These are phyloP conservation scores for Elsinoe ampelina DNA, from an alignment of 2,329 filamentous ascomycete genomes.

Conservation along the genomic window DNA sequence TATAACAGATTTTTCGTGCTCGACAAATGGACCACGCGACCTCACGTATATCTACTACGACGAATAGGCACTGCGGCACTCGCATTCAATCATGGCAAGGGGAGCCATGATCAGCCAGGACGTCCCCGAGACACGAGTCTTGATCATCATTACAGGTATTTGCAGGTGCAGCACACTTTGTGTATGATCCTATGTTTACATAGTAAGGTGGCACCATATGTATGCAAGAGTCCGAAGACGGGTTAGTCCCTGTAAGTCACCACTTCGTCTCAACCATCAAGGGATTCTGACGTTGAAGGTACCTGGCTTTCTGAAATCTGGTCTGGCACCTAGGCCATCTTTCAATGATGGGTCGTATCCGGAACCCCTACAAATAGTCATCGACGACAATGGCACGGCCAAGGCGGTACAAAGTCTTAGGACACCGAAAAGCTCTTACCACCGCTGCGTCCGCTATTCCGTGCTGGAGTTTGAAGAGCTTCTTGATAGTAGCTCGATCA, in stretches of 20 bases:
- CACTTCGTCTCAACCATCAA: not conserved
- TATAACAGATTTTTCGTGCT: too few species aligned
- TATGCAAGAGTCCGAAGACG: slow-evolving; percentile 74
- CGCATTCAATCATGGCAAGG: not conserved
- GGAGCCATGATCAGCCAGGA: not conserved
- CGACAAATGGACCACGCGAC: too few species aligned
- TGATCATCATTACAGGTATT: slow-evolving; percentile 79
- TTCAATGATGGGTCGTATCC: slow-evolving; percentile 70
- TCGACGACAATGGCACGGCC: slow-evolving; percentile 39
- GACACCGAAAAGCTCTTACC: slow-evolving; percentile 71
- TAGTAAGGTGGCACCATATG: slow-evolving; percentile 63
- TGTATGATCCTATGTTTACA: not conserved
- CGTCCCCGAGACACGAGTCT: slow-evolving; percentile 63
- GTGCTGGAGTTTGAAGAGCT: slow-evolving; percentile 77
- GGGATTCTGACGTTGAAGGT: slow-evolving; percentile 25
- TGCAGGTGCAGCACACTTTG: slow-evolving; percentile 25
- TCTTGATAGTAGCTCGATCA: slow-evolving; percentile 84
- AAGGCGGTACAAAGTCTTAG: slow-evolving; percentile 58
- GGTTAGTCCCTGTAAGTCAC: slow-evolving; percentile 59
- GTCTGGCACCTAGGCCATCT: slow-evolving; percentile 69
- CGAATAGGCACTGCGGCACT: too few species aligned
- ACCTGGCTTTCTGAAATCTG: slow-evolving; percentile 66
- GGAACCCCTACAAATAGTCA: slow-evolving; percentile 46
- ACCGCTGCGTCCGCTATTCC: slow-evolving; percentile 71
- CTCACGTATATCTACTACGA: too few species aligned